Evolutionary conservation across 345 rosid genomes (phyloP).

Genomic region (Bretschneidera sinensis): DNA sequence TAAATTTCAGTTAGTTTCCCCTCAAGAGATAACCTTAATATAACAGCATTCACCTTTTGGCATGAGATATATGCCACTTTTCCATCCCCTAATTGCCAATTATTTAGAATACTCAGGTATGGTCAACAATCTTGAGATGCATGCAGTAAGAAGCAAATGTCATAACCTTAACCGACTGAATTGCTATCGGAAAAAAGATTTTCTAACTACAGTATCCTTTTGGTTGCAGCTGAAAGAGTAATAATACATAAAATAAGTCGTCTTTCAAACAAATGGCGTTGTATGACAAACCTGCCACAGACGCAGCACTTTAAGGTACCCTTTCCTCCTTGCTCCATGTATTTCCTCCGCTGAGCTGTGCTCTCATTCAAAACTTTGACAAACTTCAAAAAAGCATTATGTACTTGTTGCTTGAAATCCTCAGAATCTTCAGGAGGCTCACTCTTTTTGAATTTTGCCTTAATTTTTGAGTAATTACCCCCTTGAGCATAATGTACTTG

Average conservation of each 20-base stretch:
- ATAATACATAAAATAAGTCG: not conserved
- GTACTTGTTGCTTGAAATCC: constrained; percentile 34
- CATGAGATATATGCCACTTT: too few relatives aligned
- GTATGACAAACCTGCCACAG: constrained; percentile 44
- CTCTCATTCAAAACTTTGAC: constrained; percentile 44
- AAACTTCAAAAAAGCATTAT: constrained; percentile 36
- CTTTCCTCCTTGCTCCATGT: constrained; percentile 25
- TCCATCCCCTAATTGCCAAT: too few relatives aligned
- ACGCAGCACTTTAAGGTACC: constrained; percentile 35
- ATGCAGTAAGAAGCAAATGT: not conserved
- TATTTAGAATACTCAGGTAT: not conserved
- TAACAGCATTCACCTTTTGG: not conserved
- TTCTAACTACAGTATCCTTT: not conserved
- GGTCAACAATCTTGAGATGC: not conserved
- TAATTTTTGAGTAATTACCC: constrained; percentile 6
- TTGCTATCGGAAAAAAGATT: not conserved
- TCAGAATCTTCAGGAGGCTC: constrained; percentile 32
- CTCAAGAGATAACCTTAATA: not conserved
- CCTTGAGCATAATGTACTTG: constrained; percentile 8
- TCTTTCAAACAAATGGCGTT: constrained; percentile 11
- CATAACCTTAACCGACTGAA: not conserved
- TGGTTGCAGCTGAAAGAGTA: constrained; percentile 8
- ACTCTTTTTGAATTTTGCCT: constrained; percentile 8
- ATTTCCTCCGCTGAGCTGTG: constrained; percentile 31
- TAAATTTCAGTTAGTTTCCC: too few relatives aligned